phyloP scores from a whole-genome alignment of 1,284 basidiomycete species.

The Ceratobasidium papillatum region DNA sequence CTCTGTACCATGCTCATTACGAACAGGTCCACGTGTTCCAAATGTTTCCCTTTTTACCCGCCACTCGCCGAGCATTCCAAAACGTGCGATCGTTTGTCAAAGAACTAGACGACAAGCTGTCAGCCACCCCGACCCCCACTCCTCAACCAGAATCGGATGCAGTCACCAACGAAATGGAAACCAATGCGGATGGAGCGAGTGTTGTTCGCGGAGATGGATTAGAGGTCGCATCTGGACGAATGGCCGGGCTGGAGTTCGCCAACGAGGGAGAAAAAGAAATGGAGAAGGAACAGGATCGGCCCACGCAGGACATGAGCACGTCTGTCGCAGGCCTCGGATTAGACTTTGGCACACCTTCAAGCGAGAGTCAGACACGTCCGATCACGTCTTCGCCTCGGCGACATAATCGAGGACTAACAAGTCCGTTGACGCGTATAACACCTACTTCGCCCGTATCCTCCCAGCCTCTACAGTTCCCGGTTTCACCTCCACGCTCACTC shows the following conservation, averaged over 20 bases:
- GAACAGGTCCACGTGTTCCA: conserved; percentile 89
- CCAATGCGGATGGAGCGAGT: conserved; percentile 22
- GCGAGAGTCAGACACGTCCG: conserved; percentile 2
- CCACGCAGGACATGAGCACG: neutral
- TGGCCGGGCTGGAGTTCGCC: conserved; percentile 18
- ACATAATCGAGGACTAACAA: conserved; percentile 28
- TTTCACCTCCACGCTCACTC: neutral
- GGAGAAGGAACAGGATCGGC: neutral
- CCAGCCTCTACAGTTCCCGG: neutral
- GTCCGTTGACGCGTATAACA: conserved; percentile 30
- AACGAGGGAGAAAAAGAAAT: neutral
- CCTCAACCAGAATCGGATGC: conserved; percentile 9
- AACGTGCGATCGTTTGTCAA: conserved; percentile 33
- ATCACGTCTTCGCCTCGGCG: conserved; percentile 19
- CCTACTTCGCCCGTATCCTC: neutral
- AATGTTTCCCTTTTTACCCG: conserved; percentile 82
- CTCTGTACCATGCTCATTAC: conserved; percentile 45
- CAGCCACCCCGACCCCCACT: neutral
- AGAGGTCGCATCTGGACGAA: conserved; percentile 29
- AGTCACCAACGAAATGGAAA: conserved; percentile 16
- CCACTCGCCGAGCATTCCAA: conserved; percentile 73
- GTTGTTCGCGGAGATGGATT: conserved; percentile 29
- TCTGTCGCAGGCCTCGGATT: conserved; percentile 2
- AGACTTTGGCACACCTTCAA: conserved; percentile 18
- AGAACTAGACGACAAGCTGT: conserved; percentile 8